phyloP scores from a whole-genome alignment of 441 rosid species.

The Hura crepitans region DNA sequence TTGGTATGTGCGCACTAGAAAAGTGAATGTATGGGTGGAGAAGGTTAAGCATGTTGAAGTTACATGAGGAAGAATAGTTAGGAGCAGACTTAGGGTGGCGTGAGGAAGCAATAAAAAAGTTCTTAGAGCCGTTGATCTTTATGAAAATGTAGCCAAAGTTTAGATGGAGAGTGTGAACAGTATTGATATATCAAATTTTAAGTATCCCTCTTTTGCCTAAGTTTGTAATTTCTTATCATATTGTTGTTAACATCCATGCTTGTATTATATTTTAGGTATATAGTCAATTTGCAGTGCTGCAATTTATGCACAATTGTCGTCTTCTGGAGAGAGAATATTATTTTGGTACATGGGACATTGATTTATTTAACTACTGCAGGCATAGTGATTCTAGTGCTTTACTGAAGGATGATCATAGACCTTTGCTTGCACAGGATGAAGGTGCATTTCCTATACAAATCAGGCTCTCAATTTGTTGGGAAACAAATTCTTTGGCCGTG shows the following conservation, averaged over 20 bases:
- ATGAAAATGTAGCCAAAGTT: too few relatives aligned
- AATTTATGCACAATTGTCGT: background rate
- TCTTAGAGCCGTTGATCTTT: too few relatives aligned
- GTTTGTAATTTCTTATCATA: background rate
- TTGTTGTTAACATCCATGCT: background rate
- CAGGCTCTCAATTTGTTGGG: constrained; percentile 64
- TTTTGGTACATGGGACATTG: constrained; percentile 8
- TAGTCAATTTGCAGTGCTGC: background rate
- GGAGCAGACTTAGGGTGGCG: too few relatives aligned
- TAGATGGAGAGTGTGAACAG: too few relatives aligned
- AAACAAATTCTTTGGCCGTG: constrained; percentile 59
- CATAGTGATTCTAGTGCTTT: constrained; percentile 58
- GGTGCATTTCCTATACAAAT: constrained; percentile 81
- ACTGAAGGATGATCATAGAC: constrained; percentile 42
- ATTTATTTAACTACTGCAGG: constrained; percentile 40
- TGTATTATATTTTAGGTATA: background rate
- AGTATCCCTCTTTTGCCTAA: background rate
- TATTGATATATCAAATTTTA: too few relatives aligned
- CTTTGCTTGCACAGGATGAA: constrained; percentile 58
- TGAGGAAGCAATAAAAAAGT: too few relatives aligned
- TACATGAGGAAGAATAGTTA: too few relatives aligned
- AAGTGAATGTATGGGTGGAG: too few relatives aligned
- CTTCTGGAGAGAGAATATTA: background rate
- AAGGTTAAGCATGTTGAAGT: too few relatives aligned
- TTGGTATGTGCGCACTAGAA: too few relatives aligned